Base-by-base conservation (phyloP, 257 asterid species). In the Avicennia marina region DNA sequence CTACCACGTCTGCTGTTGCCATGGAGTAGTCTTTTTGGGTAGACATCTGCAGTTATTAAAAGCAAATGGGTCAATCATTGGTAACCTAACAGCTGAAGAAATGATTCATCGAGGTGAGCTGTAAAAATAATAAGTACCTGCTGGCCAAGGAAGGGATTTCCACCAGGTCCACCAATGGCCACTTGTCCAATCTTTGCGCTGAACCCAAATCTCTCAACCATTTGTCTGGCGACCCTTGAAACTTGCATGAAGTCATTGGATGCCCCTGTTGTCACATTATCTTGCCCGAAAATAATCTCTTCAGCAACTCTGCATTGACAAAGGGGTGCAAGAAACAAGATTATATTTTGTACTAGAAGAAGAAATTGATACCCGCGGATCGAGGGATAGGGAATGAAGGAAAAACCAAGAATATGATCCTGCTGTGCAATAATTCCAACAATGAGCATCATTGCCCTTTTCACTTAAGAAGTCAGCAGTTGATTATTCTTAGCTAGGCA, bases 221-320 rank as follows among this genome's bases (percentile, higher is more conserved):
- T 93, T 71, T 93, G 99, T 50, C 99, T 74, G 13, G 97, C 96
- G 7, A 93, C 99, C 73, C 97, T 68, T 2, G 99, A 93, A 9
- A 93, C 99, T 82, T 93, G 99, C 97, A 86, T 86, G 81, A 86
- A 86, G 71, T 93, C 99, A n/a, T 81, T 86, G 22, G 99, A 93
- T 48, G 99, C 97, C n/a, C 99, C 99, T 10, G 99, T 93, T n/a
- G 96, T 93, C 19, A 93, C 99, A 5, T 89, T 89, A 12, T 93
- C 90, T 33, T 67, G 11, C 32, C 97, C 97, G 45, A 86, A 89
- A 18, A 93, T 86, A 38, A 89, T 94, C 78, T 89, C 96, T 63
- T 89, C 97, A 2, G 97, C 97, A 18, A 89, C 87, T 70, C 97
- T 93, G 82, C 45, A 62, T 11, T 24, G 41, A 57, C 41, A 53